Evolutionary conservation across 2,329 filamentous ascomycete species (phyloP).

Genomic region (Leptographium radiaticola): DNA sequence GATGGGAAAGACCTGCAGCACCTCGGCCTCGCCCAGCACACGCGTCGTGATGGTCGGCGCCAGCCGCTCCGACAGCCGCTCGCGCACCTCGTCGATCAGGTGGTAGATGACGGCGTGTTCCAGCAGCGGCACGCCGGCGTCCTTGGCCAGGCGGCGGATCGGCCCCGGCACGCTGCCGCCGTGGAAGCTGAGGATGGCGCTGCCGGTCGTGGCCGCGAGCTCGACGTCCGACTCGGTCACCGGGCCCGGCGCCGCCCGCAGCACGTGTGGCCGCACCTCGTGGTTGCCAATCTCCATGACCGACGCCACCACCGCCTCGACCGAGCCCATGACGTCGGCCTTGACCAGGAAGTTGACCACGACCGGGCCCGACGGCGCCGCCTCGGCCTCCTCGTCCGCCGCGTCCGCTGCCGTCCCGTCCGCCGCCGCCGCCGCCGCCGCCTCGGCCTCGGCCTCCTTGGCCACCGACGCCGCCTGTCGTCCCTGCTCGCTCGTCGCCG

Average conservation of each 20-base stretch:
- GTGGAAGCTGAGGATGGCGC: conserved; percentile 80
- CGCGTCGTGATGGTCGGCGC: conserved; percentile 51
- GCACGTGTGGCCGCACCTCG: conserved; percentile 64
- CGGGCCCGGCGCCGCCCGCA: conserved; percentile 65
- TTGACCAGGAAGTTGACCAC: conserved; percentile 76
- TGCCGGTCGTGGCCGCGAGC: conserved; percentile 65
- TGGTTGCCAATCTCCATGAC: conserved; percentile 70
- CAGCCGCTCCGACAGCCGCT: conserved; percentile 55
- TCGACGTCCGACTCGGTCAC: conserved; percentile 81
- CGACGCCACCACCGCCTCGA: conserved; percentile 74
- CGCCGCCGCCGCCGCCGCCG: conserved; percentile 36
- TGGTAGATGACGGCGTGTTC: conserved; percentile 82
- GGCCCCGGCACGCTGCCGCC: conserved; percentile 46
- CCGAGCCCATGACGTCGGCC: conserved; percentile 85
- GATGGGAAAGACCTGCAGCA: conserved; percentile 74
- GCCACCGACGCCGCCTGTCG: conserved; percentile 47
- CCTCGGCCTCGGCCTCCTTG: conserved; percentile 24
- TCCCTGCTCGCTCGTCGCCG: conserved; percentile 65
- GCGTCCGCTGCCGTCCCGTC: conserved; percentile 33
- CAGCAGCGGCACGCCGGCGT: conserved; percentile 61
- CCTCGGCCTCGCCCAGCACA: conserved; percentile 78
- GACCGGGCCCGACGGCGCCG: conserved; percentile 28
- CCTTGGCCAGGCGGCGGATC: conserved; percentile 57
- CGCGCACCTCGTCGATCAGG: conserved; percentile 59
- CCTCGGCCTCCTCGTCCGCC: conserved; percentile 18